Conservation (phyloP, 805 yeast species). For the Starmerella davenportii region DNA sequence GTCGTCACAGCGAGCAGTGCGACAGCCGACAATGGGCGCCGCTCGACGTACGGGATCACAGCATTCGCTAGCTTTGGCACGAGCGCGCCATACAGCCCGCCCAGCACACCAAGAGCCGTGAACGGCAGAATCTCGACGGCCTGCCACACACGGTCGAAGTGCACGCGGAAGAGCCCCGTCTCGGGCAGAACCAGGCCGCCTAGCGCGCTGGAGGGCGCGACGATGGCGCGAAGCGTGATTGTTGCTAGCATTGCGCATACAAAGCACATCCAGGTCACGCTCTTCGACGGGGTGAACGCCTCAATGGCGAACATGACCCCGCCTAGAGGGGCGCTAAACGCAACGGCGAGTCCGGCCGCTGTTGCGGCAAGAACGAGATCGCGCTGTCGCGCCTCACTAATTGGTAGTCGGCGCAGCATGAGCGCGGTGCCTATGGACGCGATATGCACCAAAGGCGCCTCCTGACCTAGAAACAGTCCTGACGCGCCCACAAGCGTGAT, state of each 20-base stretch:
- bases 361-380: slow-evolving; percentile 57
- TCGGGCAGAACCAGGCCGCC: slow-evolving; percentile 25
- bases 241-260: slow-evolving; percentile 62
- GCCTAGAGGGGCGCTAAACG: slow-evolving; percentile 75
- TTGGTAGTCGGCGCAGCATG: slow-evolving; percentile 28
- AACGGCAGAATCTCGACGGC: slow-evolving; percentile 55
- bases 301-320: slow-evolving; percentile 70
- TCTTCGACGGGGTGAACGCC: slow-evolving; percentile 22
- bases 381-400: slow-evolving; percentile 26
- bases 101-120: slow-evolving; percentile 46
- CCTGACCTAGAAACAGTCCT: slow-evolving; percentile 71
- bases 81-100: slow-evolving; percentile 47
- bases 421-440: slow-evolving; percentile 22
- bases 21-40: slow-evolving; percentile 27
- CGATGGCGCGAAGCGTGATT: slow-evolving; percentile 32
- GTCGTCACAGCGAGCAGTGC: slow-evolving; percentile 33
- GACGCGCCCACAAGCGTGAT: slow-evolving; percentile 50
- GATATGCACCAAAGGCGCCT: slow-evolving; percentile 73
- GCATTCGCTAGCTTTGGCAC: slow-evolving; percentile 17
- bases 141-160: slow-evolving; percentile 56
- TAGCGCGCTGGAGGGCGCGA: slow-evolving; percentile 28
- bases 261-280: slow-evolving; percentile 71
- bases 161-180: slow-evolving; percentile 47
- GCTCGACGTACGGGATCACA: slow-evolving; percentile 5
- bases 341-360: slow-evolving; percentile 71